Conservation (phyloP, 1,284 basidiomycete genomes). For the Amylostereum areolatum region DNA sequence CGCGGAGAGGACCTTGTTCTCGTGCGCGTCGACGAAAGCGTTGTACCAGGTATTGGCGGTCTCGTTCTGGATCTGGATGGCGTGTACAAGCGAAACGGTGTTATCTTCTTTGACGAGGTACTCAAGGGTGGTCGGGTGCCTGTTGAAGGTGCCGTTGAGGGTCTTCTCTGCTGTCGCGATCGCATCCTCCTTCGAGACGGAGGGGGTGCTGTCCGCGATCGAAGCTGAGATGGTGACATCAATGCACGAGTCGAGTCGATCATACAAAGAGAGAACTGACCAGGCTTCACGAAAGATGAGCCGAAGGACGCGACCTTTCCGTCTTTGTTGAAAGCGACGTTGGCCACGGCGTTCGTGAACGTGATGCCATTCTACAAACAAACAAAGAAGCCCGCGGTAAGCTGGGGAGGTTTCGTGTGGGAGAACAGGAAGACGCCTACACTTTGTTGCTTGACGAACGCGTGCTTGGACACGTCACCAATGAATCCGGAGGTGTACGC, state of each 20-base stretch:
- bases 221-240: too few relatives aligned
- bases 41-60: conserved; percentile 53
- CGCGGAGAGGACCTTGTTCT: conserved; percentile 46
- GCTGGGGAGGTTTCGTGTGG: not conserved
- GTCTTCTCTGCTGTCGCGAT: conserved; percentile 33
- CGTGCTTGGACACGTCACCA: conserved; percentile 25
- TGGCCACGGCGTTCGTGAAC: conserved; percentile 38
- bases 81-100: conserved; percentile 45
- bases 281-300: too few relatives aligned
- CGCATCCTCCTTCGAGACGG: conserved; percentile 29
- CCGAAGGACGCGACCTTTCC: too few relatives aligned
- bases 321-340: too few relatives aligned
- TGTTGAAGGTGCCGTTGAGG: conserved; percentile 36
- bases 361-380: conserved; percentile 29
- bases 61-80: conserved; percentile 51
- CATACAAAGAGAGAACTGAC: too few relatives aligned
- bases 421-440: conserved; percentile 17
- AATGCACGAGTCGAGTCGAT: too few relatives aligned
- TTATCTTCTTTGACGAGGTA: conserved; percentile 41
- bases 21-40: conserved; percentile 56
- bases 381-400: not conserved
- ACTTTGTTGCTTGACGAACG: conserved; percentile 33
- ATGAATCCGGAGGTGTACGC: conserved; percentile 21
- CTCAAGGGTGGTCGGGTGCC: conserved; percentile 36
- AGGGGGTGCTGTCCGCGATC: too few relatives aligned